Percentiles rank a stretch among this genome's conserved stretches.
Evolutionary conservation across 495 filamentous ascomycete species (phyloP).

Genomic region (Beverwykella pulmonaria): DNA sequence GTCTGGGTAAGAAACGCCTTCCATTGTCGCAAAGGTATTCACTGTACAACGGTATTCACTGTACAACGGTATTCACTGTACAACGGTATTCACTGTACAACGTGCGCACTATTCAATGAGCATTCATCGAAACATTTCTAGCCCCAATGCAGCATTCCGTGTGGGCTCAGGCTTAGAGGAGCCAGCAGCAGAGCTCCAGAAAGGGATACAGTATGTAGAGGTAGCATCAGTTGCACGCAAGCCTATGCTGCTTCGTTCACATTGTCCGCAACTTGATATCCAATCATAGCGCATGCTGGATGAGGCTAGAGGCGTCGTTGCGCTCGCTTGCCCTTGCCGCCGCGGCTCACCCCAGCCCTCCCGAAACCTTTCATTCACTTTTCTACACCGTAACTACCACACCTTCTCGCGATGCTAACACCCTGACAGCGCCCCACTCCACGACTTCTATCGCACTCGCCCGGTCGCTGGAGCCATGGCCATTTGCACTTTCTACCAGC

Average conservation of each 20-base stretch:
- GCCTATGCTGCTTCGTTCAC: background rate
- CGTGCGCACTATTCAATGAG: too few relatives aligned
- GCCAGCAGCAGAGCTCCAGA: background rate
- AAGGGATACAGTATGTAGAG: background rate
- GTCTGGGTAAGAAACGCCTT: too few relatives aligned
- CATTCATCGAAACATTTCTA: too few relatives aligned
- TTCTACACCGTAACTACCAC: background rate
- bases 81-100: too few relatives aligned
- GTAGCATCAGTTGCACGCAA: background rate
- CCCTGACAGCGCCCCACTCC: background rate
- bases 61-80: too few relatives aligned
- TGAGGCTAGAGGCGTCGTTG: background rate
- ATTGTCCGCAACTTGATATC: background rate
- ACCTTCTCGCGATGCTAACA: background rate
- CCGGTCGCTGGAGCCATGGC: slow-evolving; percentile 16
- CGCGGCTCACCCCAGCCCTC: background rate
- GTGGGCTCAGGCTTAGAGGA: background rate
- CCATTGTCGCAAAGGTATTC: too few relatives aligned
- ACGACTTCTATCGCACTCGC: background rate
- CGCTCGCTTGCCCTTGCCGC: background rate
- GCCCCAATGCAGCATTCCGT: background rate
- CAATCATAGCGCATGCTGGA: background rate
- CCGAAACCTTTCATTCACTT: background rate
- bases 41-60: too few relatives aligned
- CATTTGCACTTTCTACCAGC: slow-evolving; percentile 72